phyloP scores from a whole-genome alignment of 2,329 filamentous ascomycete species.

The Dendrostoma leiphaemia region DNA sequence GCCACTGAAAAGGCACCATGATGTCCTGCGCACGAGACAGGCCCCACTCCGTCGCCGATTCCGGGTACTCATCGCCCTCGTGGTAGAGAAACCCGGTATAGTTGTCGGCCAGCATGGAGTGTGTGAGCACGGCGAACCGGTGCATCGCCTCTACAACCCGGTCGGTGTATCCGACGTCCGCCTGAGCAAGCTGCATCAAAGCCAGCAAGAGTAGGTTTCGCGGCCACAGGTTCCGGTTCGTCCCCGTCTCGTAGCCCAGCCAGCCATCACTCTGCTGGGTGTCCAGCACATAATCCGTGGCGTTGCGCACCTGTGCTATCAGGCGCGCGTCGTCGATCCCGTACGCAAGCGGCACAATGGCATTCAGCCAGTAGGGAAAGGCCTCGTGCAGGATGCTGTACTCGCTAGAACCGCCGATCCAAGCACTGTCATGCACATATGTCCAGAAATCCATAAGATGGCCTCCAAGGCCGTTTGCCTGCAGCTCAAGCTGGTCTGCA shows the following conservation, averaged over 20 bases:
- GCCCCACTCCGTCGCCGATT: constrained; percentile 31
- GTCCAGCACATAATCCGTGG: constrained; percentile 44
- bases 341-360: constrained; percentile 55
- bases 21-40: constrained; percentile 32
- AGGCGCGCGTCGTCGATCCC: constrained; percentile 44
- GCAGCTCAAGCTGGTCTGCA: constrained; percentile 4
- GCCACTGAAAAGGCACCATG: constrained; percentile 33
- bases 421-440: constrained; percentile 49
- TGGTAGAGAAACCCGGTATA: constrained; percentile 46
- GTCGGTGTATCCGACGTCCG: constrained; percentile 39
- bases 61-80: constrained; percentile 36
- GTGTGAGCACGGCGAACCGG: constrained; percentile 44
- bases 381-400: constrained; percentile 54
- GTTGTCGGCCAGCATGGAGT: constrained; percentile 51
- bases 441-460: constrained; percentile 50
- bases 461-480: constrained; percentile 4
- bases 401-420: constrained; percentile 49
- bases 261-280: constrained; percentile 53
- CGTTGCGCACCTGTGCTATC: constrained; percentile 45
- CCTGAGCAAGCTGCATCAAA: constrained; percentile 47
- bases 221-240: constrained; percentile 50
- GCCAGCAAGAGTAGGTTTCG: constrained; percentile 50
- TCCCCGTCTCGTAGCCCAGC: constrained; percentile 49
- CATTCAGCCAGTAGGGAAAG: constrained; percentile 58
- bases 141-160: constrained; percentile 48